A percentile compares a stretch with the other conserved stretches of the same genome.
These are phyloP conservation scores for Jatropha multifida DNA, from an alignment of 441 rosid species.

Conservation along the genomic window DNA sequence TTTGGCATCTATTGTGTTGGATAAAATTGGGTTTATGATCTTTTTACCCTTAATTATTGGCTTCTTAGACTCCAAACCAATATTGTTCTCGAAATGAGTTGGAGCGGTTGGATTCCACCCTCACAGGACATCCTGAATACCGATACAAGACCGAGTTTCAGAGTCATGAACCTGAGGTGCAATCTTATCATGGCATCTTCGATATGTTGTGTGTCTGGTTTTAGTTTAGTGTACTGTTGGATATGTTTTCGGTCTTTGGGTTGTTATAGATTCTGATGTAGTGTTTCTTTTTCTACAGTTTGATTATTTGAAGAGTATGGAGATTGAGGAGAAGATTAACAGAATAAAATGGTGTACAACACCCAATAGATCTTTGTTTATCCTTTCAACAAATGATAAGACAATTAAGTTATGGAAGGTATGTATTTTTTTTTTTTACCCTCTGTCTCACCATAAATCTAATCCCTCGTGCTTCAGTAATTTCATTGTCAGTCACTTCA, in stretches of 20 bases:
- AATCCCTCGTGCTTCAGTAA: neutral
- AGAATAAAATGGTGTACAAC: conserved; percentile 57
- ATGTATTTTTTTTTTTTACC: neutral
- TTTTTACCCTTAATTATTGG: conserved; percentile 28
- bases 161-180: conserved; percentile 79
- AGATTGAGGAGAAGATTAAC: conserved; percentile 76
- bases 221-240: neutral
- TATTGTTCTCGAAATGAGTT: conserved; percentile 38
- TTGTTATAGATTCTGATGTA: conserved; percentile 9
- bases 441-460: neutral
- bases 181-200: neutral
- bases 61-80: conserved; percentile 36
- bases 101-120: conserved; percentile 47
- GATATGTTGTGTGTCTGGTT: neutral
- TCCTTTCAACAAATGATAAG: conserved; percentile 70
- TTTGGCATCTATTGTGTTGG: conserved; percentile 2
- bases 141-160: conserved; percentile 68
- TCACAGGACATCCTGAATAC: conserved; percentile 43
- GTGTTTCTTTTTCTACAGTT: conserved; percentile 39
- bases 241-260: neutral
- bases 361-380: conserved; percentile 45
- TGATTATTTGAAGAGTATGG: conserved; percentile 72
- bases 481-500: neutral
- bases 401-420: conserved; percentile 82
- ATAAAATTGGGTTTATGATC: conserved; percentile 21